Percentiles rank a stretch among this genome's conserved stretches.
phyloP scores from a whole-genome alignment of 257 asterid species.

The Nyctanthes arbortristis region DNA sequence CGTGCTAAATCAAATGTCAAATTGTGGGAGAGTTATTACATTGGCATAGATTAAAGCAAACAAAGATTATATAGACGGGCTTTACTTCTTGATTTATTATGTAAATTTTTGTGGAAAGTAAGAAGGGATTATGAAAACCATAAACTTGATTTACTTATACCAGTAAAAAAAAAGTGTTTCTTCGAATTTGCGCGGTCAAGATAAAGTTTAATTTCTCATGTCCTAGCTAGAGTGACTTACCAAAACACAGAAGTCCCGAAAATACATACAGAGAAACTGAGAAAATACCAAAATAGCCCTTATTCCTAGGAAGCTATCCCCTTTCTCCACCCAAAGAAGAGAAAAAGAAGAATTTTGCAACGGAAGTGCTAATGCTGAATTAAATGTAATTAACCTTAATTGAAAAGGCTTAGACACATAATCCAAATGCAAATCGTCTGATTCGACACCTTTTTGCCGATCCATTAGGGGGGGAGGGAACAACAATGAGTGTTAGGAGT shows the following conservation, averaged over 20 bases:
- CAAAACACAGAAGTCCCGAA: no score
- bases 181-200: no score
- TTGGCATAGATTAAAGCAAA: no score
- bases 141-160: slow-evolving; percentile 28
- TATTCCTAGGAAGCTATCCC: no score
- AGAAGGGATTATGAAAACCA: slow-evolving; percentile 29
- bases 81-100: no score
- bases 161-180: slow-evolving; percentile 36
- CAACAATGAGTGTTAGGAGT: slow-evolving; percentile 21
- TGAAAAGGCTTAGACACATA: slow-evolving; percentile 7
- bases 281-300: no score
- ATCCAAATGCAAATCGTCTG: slow-evolving; percentile 16
- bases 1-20: slow-evolving; percentile 1
- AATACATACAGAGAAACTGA: no score
- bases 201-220: not conserved
- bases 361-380: not conserved
- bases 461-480: not conserved
- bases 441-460: not conserved
- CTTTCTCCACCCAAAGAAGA: no score
- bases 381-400: slow-evolving; percentile 26
- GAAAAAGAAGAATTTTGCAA: not conserved
- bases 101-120: slow-evolving; percentile 24
- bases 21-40: not conserved
- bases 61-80: no score
- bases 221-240: no score